phyloP scores from a whole-genome alignment of 2,329 filamentous ascomycete species.

The Anthostomella pinea region DNA sequence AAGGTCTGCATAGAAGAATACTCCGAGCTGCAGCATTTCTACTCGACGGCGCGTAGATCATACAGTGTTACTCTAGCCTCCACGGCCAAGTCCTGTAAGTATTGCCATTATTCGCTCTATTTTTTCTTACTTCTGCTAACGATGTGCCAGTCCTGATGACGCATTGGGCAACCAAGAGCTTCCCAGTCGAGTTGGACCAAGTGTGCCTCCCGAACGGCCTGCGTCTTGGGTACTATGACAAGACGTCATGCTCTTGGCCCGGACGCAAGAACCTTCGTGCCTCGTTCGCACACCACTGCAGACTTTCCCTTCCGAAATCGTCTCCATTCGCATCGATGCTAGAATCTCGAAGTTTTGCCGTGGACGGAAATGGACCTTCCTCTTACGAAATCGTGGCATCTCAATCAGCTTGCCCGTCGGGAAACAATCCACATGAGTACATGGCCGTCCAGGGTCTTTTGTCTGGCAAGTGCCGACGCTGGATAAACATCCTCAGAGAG shows the following conservation, averaged over 20 bases:
- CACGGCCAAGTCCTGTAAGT: slow-evolving; percentile 18
- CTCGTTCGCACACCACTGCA: slow-evolving; percentile 45
- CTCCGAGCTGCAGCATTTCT: slow-evolving; percentile 12
- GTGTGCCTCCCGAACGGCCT: slow-evolving; percentile 47
- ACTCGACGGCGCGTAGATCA: neutral
- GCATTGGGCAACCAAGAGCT: slow-evolving; percentile 42
- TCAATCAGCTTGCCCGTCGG: slow-evolving; percentile 44
- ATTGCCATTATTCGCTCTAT: slow-evolving; percentile 6
- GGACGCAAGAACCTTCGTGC: slow-evolving; percentile 25
- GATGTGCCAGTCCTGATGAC: slow-evolving; percentile 33
- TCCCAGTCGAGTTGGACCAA: slow-evolving; percentile 39
- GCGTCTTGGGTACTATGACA: slow-evolving; percentile 47
- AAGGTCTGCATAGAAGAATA: slow-evolving; percentile 18
- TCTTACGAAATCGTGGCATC: slow-evolving; percentile 53
- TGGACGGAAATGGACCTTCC: slow-evolving; percentile 39
- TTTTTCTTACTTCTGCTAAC: slow-evolving; percentile 4
- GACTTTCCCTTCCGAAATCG: slow-evolving; percentile 33
- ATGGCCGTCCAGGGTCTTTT: slow-evolving; percentile 48
- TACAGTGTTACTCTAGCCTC: slow-evolving; percentile 17
- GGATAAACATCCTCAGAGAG: slow-evolving; percentile 49
- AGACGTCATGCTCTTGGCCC: slow-evolving; percentile 36
- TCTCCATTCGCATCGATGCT: slow-evolving; percentile 36
- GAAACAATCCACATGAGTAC: slow-evolving; percentile 50
- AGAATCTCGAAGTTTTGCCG: slow-evolving; percentile 24
- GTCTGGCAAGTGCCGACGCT: slow-evolving; percentile 45